Conservation (phyloP, 441 rosid species). For the Adansonia gregorii region DNA sequence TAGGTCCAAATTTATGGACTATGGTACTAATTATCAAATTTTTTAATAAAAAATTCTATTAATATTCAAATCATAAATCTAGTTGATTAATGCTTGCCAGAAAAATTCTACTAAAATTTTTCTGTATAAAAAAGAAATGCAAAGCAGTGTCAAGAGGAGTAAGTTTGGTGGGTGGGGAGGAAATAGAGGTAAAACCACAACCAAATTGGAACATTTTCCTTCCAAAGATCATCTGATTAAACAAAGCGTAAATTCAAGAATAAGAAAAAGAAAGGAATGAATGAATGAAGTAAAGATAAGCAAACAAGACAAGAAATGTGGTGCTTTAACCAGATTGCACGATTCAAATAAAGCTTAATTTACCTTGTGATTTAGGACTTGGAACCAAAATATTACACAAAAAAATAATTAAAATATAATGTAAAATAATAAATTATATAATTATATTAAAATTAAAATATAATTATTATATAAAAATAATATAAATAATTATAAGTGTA, state of each 20-base stretch:
- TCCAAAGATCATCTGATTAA: not conserved
- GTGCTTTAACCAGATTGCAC: constrained; percentile 20
- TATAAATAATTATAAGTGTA: no score
- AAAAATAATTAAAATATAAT: not conserved
- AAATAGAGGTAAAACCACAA: not conserved
- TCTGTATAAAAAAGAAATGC: not conserved
- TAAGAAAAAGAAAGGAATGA: not conserved
- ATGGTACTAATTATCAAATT: not conserved
- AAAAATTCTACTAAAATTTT: no score
- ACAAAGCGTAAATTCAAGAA: not conserved
- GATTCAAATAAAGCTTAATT: not conserved
- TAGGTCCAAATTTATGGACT: constrained; percentile 1
- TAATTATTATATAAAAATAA: no score
- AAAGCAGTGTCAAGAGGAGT: not conserved
- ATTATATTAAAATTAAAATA: no score
- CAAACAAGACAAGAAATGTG: not conserved
- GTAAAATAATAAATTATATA: no score
- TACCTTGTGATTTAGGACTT: not conserved
- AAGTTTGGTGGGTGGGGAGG: not conserved
- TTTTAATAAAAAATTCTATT: not conserved
- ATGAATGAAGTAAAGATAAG: not conserved
- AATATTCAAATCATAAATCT: not conserved
- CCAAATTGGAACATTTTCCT: no score
- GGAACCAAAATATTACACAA: not conserved
- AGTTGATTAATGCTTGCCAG: not conserved